Evolutionary conservation across 768 basidiomycete genomes (phyloP).

Genomic region (Trametes sanguinea): DNA sequence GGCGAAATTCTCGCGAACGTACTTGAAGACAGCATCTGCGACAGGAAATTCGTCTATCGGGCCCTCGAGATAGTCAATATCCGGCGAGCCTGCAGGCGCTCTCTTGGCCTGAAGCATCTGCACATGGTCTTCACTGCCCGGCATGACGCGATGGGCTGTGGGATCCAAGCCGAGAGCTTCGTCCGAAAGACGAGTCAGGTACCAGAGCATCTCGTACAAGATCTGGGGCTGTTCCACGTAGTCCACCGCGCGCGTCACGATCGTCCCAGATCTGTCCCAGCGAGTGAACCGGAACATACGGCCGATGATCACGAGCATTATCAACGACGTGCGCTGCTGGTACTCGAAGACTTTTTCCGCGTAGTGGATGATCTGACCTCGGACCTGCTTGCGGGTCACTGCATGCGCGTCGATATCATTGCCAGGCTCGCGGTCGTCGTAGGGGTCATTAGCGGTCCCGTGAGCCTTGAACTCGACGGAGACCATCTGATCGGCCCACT

Average conservation of each 20-base stretch:
- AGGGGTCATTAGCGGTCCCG: not conserved
- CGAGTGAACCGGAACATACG: conserved; percentile 1
- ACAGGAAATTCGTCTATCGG: not conserved
- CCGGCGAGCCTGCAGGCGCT: not conserved
- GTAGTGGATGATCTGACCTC: conserved; percentile 5
- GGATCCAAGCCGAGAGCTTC: not conserved
- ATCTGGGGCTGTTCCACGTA: conserved; percentile 4
- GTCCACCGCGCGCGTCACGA: conserved; percentile 10
- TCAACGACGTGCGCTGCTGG: conserved; percentile 13
- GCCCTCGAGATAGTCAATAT: not conserved
- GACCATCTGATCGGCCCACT: conserved; percentile 17
- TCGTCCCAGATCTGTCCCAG: conserved; percentile 17
- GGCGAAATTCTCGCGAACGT: conserved; percentile 7
- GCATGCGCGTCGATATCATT: not conserved
- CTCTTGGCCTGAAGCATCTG: not conserved
- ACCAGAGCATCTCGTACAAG: conserved; percentile 3
- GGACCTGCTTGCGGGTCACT: not conserved
- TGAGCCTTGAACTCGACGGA: conserved; percentile 9
- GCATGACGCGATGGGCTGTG: not conserved
- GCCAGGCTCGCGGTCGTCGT: not conserved
- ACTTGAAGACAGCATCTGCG: not conserved
- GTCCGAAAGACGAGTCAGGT: not conserved
- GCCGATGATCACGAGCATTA: conserved; percentile 12
- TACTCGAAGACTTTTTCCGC: conserved; percentile 6
- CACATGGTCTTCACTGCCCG: not conserved